phyloP scores from a whole-genome alignment of 768 basidiomycete species.

The Symmetrospora coprosmae region DNA sequence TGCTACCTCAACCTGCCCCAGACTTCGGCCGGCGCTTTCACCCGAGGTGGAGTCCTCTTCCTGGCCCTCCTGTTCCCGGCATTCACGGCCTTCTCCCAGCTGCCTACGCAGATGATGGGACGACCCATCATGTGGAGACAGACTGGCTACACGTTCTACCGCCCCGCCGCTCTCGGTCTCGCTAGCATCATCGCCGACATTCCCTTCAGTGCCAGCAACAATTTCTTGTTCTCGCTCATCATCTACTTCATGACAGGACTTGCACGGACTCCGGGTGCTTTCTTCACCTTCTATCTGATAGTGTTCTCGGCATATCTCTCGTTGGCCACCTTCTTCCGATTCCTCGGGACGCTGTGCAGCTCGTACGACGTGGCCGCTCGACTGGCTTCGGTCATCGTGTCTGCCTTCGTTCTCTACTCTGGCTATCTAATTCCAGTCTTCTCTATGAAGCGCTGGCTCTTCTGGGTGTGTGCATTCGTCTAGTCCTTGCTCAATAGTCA shows the following conservation, averaged over 20 bases:
- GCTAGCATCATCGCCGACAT: constrained; percentile 39
- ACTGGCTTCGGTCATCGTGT: constrained; percentile 54
- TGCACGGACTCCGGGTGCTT: constrained; percentile 37
- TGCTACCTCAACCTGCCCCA: constrained; percentile 55
- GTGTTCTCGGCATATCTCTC: constrained; percentile 47
- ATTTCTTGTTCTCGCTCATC: constrained; percentile 36
- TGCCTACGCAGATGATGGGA: constrained; percentile 55
- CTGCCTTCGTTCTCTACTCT: constrained; percentile 55
- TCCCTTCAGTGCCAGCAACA: constrained; percentile 35
- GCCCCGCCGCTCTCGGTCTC: constrained; percentile 39
- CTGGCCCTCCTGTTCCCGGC: constrained; percentile 40
- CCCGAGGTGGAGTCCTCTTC: constrained; percentile 70
- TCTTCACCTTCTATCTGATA: constrained; percentile 50
- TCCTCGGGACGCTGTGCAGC: constrained; percentile 45
- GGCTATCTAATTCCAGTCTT: constrained; percentile 44
- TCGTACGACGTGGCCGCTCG: constrained; percentile 49
- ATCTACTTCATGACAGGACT: constrained; percentile 42
- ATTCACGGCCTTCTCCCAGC: constrained; percentile 48
- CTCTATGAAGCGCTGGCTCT: constrained; percentile 65
- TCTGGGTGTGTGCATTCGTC: too few relatives aligned
- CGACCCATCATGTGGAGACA: constrained; percentile 49
- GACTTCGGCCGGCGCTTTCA: constrained; percentile 69
- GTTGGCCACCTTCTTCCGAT: constrained; percentile 76
- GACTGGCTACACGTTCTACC: constrained; percentile 40
- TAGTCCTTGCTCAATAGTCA: too few relatives aligned